Evolutionary conservation across 2,329 filamentous ascomycete species (phyloP).

Genomic region (Colletotrichum navitas): DNA sequence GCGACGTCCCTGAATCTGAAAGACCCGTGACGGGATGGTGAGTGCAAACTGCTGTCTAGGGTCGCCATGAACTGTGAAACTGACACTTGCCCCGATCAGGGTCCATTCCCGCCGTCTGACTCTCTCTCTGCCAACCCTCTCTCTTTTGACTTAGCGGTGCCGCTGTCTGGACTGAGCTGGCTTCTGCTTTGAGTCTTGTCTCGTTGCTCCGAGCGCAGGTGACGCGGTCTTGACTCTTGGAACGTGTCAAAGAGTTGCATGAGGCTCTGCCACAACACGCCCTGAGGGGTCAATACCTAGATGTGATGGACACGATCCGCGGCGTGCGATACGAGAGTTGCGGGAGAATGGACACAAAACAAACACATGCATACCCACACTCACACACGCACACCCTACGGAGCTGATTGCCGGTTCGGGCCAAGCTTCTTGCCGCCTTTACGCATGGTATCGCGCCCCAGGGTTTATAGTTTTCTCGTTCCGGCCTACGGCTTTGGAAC

Average conservation of each 20-base stretch:
- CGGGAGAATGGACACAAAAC: neutral
- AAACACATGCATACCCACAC: constrained; percentile 5
- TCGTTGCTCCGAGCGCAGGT: neutral
- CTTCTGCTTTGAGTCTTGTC: constrained; percentile 22
- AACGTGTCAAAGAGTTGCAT: constrained; percentile 13
- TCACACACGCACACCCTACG: constrained; percentile 27
- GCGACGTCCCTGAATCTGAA: constrained; percentile 28
- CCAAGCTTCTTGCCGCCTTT: constrained; percentile 30
- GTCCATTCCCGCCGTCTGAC: constrained; percentile 34
- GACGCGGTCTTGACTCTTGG: constrained; percentile 17
- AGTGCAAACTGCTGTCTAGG: neutral
- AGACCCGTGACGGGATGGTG: constrained; percentile 10
- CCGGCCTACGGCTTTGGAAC: constrained; percentile 12
- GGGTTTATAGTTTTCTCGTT: constrained; percentile 4
- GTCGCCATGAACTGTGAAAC: constrained; percentile 25
- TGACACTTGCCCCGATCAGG: constrained; percentile 27
- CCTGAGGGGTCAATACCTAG: constrained; percentile 19
- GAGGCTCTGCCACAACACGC: constrained; percentile 35
- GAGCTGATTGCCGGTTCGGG: constrained; percentile 34
- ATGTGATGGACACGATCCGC: neutral
- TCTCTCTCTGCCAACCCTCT: constrained; percentile 23
- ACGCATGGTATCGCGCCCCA: constrained; percentile 1
- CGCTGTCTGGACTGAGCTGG: constrained; percentile 28
- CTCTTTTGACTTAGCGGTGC: constrained; percentile 20
- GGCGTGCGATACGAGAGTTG: constrained; percentile 14